Conservation (phyloP, 202 grass and related monocot genomes). For the Alloteropsis angusta region DNA sequence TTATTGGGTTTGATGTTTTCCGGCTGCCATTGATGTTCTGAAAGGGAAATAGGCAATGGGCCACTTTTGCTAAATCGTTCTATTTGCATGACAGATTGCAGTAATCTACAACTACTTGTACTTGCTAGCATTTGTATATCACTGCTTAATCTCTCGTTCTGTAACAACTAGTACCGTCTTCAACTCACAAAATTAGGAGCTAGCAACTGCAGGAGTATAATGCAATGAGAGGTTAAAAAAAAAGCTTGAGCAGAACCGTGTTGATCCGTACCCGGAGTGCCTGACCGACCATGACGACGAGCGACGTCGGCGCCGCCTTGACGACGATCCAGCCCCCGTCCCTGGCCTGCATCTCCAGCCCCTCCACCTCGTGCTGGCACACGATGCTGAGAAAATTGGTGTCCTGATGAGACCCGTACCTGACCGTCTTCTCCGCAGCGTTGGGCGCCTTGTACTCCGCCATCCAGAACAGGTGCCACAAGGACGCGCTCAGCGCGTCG, state of each 20-base stretch:
- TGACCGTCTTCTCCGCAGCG: slow-evolving; percentile 27
- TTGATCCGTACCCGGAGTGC: slow-evolving; percentile 37
- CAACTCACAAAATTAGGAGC: not conserved
- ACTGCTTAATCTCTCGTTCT: not conserved
- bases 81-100: not conserved
- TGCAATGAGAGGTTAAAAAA: not conserved
- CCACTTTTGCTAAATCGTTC: not conserved
- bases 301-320: slow-evolving; percentile 39
- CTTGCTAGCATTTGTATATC: too few relatives aligned
- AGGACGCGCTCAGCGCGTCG: slow-evolving; percentile 14
- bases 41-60: not conserved
- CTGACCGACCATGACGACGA: slow-evolving; percentile 56
- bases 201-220: not conserved
- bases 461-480: slow-evolving; percentile 46
- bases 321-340: slow-evolving; percentile 44
- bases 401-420: slow-evolving; percentile 55
- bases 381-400: slow-evolving; percentile 48
- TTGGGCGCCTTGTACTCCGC: slow-evolving; percentile 41
- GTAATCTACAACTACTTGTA: not conserved
- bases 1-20: not conserved
- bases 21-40: not conserved
- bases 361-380: slow-evolving; percentile 56
- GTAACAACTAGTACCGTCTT: not conserved
- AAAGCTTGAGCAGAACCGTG: not conserved
- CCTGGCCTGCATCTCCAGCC: slow-evolving; percentile 48